These are phyloP conservation scores for Yamadazyma friedrichii DNA, from an alignment of 1,139 yeast species.

Conservation along the genomic window DNA sequence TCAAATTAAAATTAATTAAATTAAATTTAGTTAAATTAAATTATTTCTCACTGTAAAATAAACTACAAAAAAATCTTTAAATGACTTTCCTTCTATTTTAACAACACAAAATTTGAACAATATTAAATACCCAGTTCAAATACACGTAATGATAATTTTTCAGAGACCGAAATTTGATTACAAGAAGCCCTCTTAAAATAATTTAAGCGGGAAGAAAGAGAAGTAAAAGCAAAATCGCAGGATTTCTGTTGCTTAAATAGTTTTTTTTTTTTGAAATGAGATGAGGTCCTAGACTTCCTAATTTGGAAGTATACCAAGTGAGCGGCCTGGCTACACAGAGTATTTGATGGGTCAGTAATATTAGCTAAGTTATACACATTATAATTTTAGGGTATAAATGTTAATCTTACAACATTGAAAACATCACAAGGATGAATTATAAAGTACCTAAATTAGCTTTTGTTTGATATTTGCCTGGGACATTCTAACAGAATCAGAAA, in stretches of 20 bases:
- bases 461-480: conserved; percentile 9
- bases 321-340: not conserved
- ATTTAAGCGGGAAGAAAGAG: conserved; percentile 51
- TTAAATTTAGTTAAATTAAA: no score
- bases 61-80: no score
- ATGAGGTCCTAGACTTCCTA: conserved; percentile 25
- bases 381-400: not conserved
- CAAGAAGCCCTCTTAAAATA: conserved; percentile 45
- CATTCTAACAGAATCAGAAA: conserved; percentile 2
- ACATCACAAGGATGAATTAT: not conserved
- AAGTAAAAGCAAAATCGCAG: conserved; percentile 16
- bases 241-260: conserved; percentile 14
- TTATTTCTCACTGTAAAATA: no score
- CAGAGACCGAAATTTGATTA: conserved; percentile 3
- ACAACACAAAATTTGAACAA: not conserved
- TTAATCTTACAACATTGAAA: no score
- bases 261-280: conserved; percentile 9
- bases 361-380: conserved; percentile 30
- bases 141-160: conserved; percentile 1
- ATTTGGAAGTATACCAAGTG: conserved; percentile 17
- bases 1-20: no score
- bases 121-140: conserved; percentile 9
- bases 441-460: conserved; percentile 13
- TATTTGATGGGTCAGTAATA: conserved; percentile 10
- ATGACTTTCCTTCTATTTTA: no score